Evolutionary conservation across 2,329 filamentous ascomycete species (phyloP).

Genomic region (Paracoccidioides lutzii): DNA sequence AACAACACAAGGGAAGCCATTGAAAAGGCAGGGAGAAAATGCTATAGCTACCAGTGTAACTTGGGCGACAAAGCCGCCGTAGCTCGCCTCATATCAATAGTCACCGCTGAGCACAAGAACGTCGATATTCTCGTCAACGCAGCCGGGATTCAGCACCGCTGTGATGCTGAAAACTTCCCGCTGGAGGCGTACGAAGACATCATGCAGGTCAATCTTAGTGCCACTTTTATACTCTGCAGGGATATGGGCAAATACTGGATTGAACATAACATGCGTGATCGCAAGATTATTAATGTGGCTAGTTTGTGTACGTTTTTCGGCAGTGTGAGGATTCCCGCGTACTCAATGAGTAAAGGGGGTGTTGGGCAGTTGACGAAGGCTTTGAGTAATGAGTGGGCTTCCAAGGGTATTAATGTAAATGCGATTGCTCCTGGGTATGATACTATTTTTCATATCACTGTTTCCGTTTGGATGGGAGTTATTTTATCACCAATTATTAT

Average conservation of each 20-base stretch:
- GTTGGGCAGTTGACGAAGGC: conserved; percentile 76
- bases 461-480: background rate
- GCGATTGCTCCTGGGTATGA: conserved; percentile 72
- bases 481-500: background rate
- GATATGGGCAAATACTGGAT: conserved; percentile 73
- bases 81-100: conserved; percentile 26
- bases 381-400: conserved; percentile 72
- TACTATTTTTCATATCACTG: background rate
- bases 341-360: conserved; percentile 73
- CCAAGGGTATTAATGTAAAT: conserved; percentile 67
- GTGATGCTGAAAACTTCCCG: conserved; percentile 62
- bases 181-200: conserved; percentile 66
- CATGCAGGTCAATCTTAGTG: conserved; percentile 72
- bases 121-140: conserved; percentile 75
- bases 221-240: conserved; percentile 65
- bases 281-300: conserved; percentile 65
- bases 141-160: conserved; percentile 70
- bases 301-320: conserved; percentile 74
- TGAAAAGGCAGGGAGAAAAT: conserved; percentile 27
- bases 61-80: conserved; percentile 30
- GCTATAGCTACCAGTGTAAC: conserved; percentile 32
- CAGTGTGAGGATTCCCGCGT: conserved; percentile 75
- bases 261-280: conserved; percentile 44
- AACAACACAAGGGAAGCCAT: conserved; percentile 30
- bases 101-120: conserved; percentile 28